Evolutionary conservation across 257 asterid genomes (phyloP).

Genomic region (Perilla frutescens): DNA sequence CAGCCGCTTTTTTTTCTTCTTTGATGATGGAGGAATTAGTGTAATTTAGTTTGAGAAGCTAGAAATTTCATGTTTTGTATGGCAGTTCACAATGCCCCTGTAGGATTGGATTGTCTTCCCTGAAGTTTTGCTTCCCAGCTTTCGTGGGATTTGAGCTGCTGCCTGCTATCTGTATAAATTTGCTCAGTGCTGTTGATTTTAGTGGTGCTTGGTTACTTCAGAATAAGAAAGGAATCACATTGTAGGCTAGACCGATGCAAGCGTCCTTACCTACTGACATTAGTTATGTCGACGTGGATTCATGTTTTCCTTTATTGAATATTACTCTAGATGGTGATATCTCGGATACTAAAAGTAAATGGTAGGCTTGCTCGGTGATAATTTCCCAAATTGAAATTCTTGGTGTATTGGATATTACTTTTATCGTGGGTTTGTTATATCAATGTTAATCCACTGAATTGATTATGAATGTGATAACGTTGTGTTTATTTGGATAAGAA

Average conservation of each 20-base stretch:
- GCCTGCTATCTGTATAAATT: slow-evolving; percentile 17
- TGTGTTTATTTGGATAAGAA: slow-evolving; percentile 25
- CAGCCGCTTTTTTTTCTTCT: not conserved
- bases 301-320: slow-evolving; percentile 20
- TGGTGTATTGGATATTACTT: slow-evolving; percentile 5
- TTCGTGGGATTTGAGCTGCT: not conserved
- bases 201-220: slow-evolving; percentile 17
- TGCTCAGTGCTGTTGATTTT: slow-evolving; percentile 18
- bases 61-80: not conserved
- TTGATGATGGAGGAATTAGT: slow-evolving; percentile 13
- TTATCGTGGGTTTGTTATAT: slow-evolving; percentile 1
- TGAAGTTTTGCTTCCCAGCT: not conserved
- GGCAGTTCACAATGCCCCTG: slow-evolving; percentile 22
- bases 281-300: slow-evolving; percentile 3
- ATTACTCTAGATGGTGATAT: not conserved
- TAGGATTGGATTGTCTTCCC: slow-evolving; percentile 20
- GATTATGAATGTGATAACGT: not conserved
- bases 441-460: not conserved
- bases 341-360: slow-evolving; percentile 17
- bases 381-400: slow-evolving; percentile 29
- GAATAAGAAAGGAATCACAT: not conserved
- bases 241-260: slow-evolving; percentile 5
- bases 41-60: slow-evolving; percentile 31
- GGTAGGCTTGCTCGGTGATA: slow-evolving; percentile 5
- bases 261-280: not conserved